Conservation (phyloP, 1,284 basidiomycete genomes). For the Leccinum ponderosum region DNA sequence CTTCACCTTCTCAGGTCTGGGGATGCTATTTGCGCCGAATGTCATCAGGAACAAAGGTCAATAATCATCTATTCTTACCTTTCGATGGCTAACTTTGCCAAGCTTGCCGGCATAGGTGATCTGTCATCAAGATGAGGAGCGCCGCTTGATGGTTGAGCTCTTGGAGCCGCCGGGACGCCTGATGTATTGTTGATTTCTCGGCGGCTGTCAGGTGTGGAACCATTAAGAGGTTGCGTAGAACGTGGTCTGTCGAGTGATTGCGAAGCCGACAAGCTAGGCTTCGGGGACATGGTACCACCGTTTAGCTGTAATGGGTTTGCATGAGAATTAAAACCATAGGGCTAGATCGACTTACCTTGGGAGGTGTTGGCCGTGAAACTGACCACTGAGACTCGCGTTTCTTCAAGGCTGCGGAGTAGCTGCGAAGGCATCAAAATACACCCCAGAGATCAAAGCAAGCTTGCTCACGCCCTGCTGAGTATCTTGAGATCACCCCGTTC, state of each 20-base stretch:
- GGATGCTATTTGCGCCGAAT: slow-evolving; percentile 48
- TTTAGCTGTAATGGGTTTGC: slow-evolving; percentile 32
- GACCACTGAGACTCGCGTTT: slow-evolving; percentile 66
- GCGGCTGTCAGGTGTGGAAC: slow-evolving; percentile 33
- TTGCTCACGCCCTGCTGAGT: slow-evolving; percentile 69
- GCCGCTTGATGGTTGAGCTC: slow-evolving; percentile 47
- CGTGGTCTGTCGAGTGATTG: slow-evolving; percentile 44
- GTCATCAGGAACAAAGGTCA: slow-evolving; percentile 2
- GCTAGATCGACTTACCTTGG: slow-evolving; percentile 13
- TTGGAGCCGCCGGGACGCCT: slow-evolving; percentile 56
- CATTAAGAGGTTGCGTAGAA: slow-evolving; percentile 36
- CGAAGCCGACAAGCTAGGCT: slow-evolving; percentile 28
- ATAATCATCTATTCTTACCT: slow-evolving; percentile 46
- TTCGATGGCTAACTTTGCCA: slow-evolving; percentile 61
- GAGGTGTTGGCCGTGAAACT: slow-evolving; percentile 38
- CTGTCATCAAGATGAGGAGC: slow-evolving; percentile 21
- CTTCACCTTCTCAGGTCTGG: slow-evolving; percentile 74
- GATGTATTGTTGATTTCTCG: slow-evolving; percentile 26
- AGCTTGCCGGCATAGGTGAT: slow-evolving; percentile 30
- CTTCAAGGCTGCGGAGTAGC: slow-evolving; percentile 71
- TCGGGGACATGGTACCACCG: slow-evolving; percentile 38
- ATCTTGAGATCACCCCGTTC: slow-evolving; percentile 83
- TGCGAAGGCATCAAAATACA: slow-evolving; percentile 28
- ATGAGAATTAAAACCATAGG: slow-evolving; percentile 18
- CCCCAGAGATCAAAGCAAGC: not conserved